Evolutionary conservation across 2,329 filamentous ascomycete genomes (phyloP).

Genomic region (Ampelomyces quisqualis): DNA sequence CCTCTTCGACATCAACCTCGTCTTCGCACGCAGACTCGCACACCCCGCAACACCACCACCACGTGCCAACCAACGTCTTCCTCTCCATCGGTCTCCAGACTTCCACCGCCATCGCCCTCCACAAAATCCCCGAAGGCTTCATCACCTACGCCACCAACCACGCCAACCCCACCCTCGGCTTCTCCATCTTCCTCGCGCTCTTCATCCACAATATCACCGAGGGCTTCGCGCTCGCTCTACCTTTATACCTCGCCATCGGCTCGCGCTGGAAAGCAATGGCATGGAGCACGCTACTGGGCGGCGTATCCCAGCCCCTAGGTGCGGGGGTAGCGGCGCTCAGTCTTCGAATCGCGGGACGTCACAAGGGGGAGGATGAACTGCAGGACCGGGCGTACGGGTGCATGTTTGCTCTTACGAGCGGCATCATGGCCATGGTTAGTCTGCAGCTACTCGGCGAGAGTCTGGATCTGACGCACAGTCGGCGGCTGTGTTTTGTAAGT

Average conservation of each 20-base stretch:
- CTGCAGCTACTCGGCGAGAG: constrained; percentile 87
- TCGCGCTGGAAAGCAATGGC: constrained; percentile 79
- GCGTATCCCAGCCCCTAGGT: constrained; percentile 81
- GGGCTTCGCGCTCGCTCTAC: constrained; percentile 90
- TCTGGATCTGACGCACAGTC: constrained; percentile 76
- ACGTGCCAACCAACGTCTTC: constrained; percentile 92
- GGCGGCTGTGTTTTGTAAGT: constrained; percentile 74
- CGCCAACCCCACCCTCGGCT: constrained; percentile 81
- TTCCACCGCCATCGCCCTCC: constrained; percentile 88
- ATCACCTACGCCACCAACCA: constrained; percentile 98
- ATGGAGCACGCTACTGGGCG: constrained; percentile 81
- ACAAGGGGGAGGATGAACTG: constrained; percentile 46
- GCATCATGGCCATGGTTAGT: constrained; percentile 93
- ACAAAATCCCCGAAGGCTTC: constrained; percentile 87
- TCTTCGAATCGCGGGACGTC: constrained; percentile 70
- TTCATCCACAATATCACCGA: constrained; percentile 99
- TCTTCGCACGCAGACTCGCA: constrained; percentile 33
- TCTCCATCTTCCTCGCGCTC: constrained; percentile 90
- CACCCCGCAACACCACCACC: constrained; percentile 75
- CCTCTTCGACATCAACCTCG: constrained; percentile 16
- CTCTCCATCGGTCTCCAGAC: constrained; percentile 95
- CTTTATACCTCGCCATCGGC: constrained; percentile 85
- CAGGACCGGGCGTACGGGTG: constrained; percentile 67
- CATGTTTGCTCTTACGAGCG: constrained; percentile 86
- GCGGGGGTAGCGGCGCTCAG: constrained; percentile 81